These are phyloP conservation scores for Plasmodium falciparum DNA, from an alignment of 169 alveolate species.

Conservation along the genomic window DNA sequence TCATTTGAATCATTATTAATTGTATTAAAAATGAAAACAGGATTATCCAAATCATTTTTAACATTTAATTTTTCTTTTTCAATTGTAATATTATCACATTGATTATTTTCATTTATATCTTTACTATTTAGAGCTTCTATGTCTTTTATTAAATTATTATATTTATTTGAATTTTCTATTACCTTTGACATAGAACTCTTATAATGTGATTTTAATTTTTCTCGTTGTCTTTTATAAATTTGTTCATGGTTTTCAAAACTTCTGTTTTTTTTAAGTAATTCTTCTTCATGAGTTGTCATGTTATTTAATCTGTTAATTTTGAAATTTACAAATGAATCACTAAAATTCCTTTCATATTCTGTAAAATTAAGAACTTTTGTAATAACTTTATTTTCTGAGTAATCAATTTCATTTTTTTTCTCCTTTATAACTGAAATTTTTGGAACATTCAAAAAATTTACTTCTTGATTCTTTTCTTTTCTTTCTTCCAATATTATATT, in stretches of 20 bases:
- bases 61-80: neutral
- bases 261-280: conserved; percentile 22
- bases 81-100: neutral
- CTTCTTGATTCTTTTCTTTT: conserved; percentile 20
- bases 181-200: conserved; percentile 15
- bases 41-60: conserved; percentile 6
- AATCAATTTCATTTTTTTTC: neutral
- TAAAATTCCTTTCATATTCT: conserved; percentile 42
- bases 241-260: conserved; percentile 44
- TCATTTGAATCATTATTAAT: neutral
- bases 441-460: conserved; percentile 1
- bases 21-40: conserved; percentile 5
- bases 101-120: conserved; percentile 10
- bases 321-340: conserved; percentile 47
- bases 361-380: no score
- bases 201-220: conserved; percentile 45
- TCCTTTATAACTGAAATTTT: neutral
- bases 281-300: conserved; percentile 9
- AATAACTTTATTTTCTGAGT: neutral
- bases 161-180: conserved; percentile 9
- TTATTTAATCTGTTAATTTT: conserved; percentile 10
- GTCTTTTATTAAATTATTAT: conserved; percentile 10
- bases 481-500: neutral
- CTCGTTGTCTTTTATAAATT: conserved; percentile 58
- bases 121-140: conserved; percentile 15